A percentile compares a stretch with the other conserved stretches of the same genome.
Conservation (phyloP, 2,329 filamentous ascomycete genomes). For the Penicillium occitanis region DNA sequence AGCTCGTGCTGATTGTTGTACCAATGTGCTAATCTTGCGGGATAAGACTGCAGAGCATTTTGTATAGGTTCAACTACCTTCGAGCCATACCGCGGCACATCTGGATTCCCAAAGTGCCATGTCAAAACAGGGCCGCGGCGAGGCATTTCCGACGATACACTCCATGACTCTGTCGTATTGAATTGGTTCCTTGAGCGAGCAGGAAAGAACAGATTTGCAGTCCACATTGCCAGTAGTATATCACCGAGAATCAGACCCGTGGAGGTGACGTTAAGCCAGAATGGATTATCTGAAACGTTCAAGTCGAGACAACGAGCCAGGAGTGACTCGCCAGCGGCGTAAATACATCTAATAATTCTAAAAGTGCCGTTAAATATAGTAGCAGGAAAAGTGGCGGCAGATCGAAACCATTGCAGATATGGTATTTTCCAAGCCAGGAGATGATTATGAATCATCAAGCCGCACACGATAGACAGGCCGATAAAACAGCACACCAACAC, state of each 20-base stretch:
- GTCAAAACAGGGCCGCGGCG: not conserved
- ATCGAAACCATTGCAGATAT: not conserved
- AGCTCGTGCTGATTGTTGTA: slow-evolving; percentile 15
- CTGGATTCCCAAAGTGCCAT: not conserved
- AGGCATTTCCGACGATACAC: not conserved
- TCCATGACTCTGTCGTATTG: no score
- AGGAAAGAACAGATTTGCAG: slow-evolving; percentile 1
- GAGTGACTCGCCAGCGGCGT: not conserved
- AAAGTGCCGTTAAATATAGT: not conserved
- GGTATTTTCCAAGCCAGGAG: not conserved
- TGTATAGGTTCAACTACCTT: not conserved
- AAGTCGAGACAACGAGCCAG: not conserved
- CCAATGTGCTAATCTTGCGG: not conserved
- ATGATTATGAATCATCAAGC: slow-evolving; percentile 8
- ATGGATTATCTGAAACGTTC: not conserved
- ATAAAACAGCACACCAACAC: slow-evolving; percentile 15
- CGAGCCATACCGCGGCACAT: not conserved
- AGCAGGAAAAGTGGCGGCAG: not conserved
- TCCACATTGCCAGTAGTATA: slow-evolving; percentile 11
- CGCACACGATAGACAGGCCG: slow-evolving; percentile 2
- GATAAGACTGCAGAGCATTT: not conserved
- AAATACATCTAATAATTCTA: not conserved
- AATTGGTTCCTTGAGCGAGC: not conserved
- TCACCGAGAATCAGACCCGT: not conserved
- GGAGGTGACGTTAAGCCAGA: not conserved